Evolutionary conservation across 345 rosid genomes (phyloP), one percentile per base, ranked within the genome.

Genomic region (Pistacia vera): DNA sequence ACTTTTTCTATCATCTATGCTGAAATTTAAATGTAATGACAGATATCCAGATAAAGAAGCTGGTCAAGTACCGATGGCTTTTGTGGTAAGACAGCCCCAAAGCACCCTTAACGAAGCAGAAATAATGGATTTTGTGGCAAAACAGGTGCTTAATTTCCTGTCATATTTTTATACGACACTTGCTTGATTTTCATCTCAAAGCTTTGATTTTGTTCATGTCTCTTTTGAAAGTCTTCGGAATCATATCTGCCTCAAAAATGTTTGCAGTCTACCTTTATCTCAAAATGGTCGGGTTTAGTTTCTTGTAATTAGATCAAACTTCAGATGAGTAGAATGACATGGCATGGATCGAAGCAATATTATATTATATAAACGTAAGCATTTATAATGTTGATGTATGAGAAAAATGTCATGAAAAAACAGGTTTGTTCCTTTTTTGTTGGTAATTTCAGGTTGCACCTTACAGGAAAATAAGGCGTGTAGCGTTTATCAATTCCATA

Each of bases 31-130:
- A 14, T 25, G 28, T 4, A 55, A 28, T 28, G 38, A 66, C 78
- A 85, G 88, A 36, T 83, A 78, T 48, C 84, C 86, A 5, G 86
- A 83, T 67, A 82, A 85, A 71, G 82, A 80, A 41, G 82, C 83
- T 55, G 84, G 86, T 11, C 38, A 83, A 38, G 72, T 85, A 33
- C 88, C 86, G 2, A 68, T 85, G 77, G 88, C 84, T 28, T 83
- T 75, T 73, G 84, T 85, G 58, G 83, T 76, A 60, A 85, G 75
- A 25, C 76, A 70, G 33, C 66, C 82, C 5, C 52, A 66, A 16
- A 72, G 83, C 73, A 73, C 41, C 58, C 70, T 83, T 30, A 63
- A 22, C 7, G 81, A 73, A 46, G 62, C 70, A 55, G 70, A 70
- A 7, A 55, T 85, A 22, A 74, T 80, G 36, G 75, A 85, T 54